Conservation (phyloP, 805 yeast genomes). For the Wickerhamiella hasegawae region DNA sequence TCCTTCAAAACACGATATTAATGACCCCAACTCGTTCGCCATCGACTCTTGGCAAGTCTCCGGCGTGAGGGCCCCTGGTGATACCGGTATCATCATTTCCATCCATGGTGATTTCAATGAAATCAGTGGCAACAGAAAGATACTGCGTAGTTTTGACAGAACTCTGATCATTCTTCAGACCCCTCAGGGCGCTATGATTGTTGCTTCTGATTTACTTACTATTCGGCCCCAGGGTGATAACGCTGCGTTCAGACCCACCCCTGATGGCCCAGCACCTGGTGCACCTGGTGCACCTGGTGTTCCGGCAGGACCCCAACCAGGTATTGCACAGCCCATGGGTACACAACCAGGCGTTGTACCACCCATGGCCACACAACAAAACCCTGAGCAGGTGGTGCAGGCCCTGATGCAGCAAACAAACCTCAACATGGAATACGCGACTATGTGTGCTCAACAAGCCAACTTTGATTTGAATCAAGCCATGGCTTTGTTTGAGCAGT, state of each 20-base stretch:
- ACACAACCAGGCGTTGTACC: background rate
- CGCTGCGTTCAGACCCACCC: background rate
- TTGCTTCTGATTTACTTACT: slow-evolving; percentile 71
- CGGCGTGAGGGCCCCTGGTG: slow-evolving; percentile 40
- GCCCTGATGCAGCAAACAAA: slow-evolving; percentile 58
- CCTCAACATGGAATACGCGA: slow-evolving; percentile 61
- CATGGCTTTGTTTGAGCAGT: slow-evolving; percentile 50
- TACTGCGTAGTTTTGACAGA: slow-evolving; percentile 77
- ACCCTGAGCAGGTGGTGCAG: slow-evolving; percentile 40
- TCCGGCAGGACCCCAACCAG: background rate
- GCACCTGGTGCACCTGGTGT: background rate
- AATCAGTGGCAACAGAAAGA: slow-evolving; percentile 23
- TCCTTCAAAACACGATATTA: slow-evolving; percentile 56
- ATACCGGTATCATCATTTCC: slow-evolving; percentile 61
- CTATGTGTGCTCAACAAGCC: slow-evolving; percentile 77
- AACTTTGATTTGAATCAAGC: slow-evolving; percentile 67
- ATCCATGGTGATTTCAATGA: slow-evolving; percentile 82
- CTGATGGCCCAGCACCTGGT: too few species aligned
- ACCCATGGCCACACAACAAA: background rate
- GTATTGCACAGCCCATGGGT: background rate
- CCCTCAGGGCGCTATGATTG: slow-evolving; percentile 50
- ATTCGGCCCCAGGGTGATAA: slow-evolving; percentile 21
- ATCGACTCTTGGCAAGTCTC: slow-evolving; percentile 47
- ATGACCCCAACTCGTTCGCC: slow-evolving; percentile 49
- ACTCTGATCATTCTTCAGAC: slow-evolving; percentile 60